phyloP scores from a whole-genome alignment of 1,284 basidiomycete genomes.

The Phellinidium pouzarii region DNA sequence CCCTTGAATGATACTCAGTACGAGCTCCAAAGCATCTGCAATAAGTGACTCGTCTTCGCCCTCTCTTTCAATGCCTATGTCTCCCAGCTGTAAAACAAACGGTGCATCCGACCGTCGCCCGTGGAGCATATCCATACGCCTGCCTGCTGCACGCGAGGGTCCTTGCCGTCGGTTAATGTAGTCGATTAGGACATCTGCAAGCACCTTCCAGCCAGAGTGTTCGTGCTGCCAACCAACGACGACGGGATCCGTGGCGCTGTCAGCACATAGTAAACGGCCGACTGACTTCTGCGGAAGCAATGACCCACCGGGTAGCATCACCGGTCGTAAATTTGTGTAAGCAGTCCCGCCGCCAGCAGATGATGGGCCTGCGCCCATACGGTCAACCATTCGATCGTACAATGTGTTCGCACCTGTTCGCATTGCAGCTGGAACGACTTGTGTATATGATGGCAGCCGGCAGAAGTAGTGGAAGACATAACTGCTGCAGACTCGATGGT shows the following conservation, averaged over 20 bases:
- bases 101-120: constrained; percentile 30
- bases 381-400: constrained; percentile 59
- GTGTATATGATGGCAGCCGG: constrained; percentile 68
- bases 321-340: constrained; percentile 59
- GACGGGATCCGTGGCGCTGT: constrained; percentile 57
- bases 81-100: constrained; percentile 49
- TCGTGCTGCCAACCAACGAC: constrained; percentile 77
- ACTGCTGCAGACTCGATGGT: constrained; percentile 45
- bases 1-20: constrained; percentile 68
- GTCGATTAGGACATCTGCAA: constrained; percentile 70
- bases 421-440: constrained; percentile 56
- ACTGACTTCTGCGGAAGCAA: constrained; percentile 57
- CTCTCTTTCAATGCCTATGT: constrained; percentile 63
- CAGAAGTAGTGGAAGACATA: constrained; percentile 72
- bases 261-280: constrained; percentile 68
- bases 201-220: constrained; percentile 77
- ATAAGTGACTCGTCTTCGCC: constrained; percentile 55
- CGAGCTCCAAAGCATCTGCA: constrained; percentile 71
- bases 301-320: constrained; percentile 72
- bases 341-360: constrained; percentile 44
- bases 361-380: constrained; percentile 40
- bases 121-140: constrained; percentile 19
- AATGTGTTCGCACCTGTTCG: constrained; percentile 59
- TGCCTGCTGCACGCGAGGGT: neutral
- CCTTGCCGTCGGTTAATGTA: constrained; percentile 50